Evolutionary conservation across 139 green algal species (phyloP).

Genomic region (Parachlorella kessleri): DNA sequence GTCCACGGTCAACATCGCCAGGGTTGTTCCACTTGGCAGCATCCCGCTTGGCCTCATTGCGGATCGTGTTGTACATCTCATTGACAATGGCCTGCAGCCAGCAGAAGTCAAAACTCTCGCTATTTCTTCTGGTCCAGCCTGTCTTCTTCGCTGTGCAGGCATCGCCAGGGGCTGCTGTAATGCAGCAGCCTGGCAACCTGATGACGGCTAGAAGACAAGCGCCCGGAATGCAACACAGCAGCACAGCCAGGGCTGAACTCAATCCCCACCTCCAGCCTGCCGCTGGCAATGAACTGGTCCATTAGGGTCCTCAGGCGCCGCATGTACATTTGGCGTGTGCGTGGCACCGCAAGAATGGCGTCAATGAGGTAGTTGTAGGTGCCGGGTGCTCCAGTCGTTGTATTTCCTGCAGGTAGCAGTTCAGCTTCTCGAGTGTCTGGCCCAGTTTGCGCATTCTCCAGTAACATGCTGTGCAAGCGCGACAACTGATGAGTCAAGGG

Average conservation of each 20-base stretch:
- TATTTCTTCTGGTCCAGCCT: too few relatives aligned
- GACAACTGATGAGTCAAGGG: too few relatives aligned
- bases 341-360: slow-evolving; percentile 65
- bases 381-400: slow-evolving; percentile 44
- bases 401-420: neutral
- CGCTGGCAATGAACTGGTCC: slow-evolving; percentile 61
- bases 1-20: neutral
- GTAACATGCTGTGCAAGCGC: too few relatives aligned
- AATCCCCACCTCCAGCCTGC: slow-evolving; percentile 37
- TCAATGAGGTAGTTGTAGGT: slow-evolving; percentile 91
- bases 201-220: too few relatives aligned
- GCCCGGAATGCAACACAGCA: too few relatives aligned
- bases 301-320: slow-evolving; percentile 81
- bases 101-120: too few relatives aligned
- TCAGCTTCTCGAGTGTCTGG: too few relatives aligned
- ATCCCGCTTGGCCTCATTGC: slow-evolving; percentile 53
- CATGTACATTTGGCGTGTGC: slow-evolving; percentile 86
- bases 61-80: slow-evolving; percentile 50
- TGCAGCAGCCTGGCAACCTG: too few relatives aligned
- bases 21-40: slow-evolving; percentile 54
- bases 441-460: too few relatives aligned
- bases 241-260: neutral
- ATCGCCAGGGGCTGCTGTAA: too few relatives aligned
- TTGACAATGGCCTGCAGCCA: slow-evolving; percentile 52
- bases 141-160: too few relatives aligned